Conservation (phyloP, 2,329 filamentous ascomycete genomes). For the Chaetomiaceae sp. region DNA sequence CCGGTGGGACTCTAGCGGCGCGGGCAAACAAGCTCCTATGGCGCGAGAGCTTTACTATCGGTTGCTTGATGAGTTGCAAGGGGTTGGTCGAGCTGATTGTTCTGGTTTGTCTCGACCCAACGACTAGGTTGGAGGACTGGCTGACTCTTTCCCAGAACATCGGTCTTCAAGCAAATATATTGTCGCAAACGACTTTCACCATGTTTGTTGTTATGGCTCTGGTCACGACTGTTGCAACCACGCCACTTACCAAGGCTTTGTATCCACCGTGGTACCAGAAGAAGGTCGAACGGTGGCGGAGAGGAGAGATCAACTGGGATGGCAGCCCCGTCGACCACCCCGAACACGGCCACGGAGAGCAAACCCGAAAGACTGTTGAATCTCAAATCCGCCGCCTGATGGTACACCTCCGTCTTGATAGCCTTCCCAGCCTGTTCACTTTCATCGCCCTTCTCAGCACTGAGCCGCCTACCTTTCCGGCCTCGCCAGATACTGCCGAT, state of each 20-base stretch:
- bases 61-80: constrained; percentile 92
- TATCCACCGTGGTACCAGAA: constrained; percentile 62
- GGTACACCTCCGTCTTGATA: constrained; percentile 79
- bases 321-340: constrained; percentile 36
- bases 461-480: constrained; percentile 6
- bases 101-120: constrained; percentile 52
- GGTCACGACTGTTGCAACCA: constrained; percentile 76
- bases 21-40: constrained; percentile 71
- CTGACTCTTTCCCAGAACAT: constrained; percentile 47
- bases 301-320: constrained; percentile 86
- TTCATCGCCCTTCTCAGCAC: constrained; percentile 72
- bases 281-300: constrained; percentile 54
- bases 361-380: constrained; percentile 29
- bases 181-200: constrained; percentile 77
- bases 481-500: constrained; percentile 21
- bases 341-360: constrained; percentile 17
- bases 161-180: constrained; percentile 73
- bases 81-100: constrained; percentile 92
- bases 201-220: constrained; percentile 95
- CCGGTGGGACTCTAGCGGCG: constrained; percentile 75
- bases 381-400: constrained; percentile 57
- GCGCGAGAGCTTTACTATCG: constrained; percentile 85
- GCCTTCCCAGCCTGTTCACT: constrained; percentile 72
- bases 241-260: constrained; percentile 64
- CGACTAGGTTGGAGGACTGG: background rate